Evolutionary conservation across 495 filamentous ascomycete genomes (phyloP), one percentile per base, ranked within the genome.

Genomic region (Penicillium daleae): DNA sequence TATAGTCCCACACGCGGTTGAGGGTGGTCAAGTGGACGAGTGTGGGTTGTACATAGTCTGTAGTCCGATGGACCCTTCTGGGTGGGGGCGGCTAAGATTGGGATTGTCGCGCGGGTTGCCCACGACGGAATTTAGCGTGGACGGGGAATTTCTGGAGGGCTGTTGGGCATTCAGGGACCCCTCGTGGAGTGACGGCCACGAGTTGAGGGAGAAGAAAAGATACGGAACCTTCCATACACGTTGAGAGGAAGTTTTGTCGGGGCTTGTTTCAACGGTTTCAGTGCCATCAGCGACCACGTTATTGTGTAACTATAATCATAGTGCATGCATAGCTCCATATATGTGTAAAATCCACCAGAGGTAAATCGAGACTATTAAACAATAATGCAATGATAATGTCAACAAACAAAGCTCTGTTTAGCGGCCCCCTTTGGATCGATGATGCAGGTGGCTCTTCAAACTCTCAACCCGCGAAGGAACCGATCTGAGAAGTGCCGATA

Each of bases 381-480:
- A 46, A 32, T 60, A 19, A 21, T 44, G 17, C 21, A 44, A 44
- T 21, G 19, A 44, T 44, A 15, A 51, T 52, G 49, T 52, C 24
- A 52, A 54, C 29, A 26, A 32, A 52, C 24, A 24, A 51, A 57
- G 32, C 2, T 53, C 32, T 58, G 29, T 31, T 51, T 51, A 13
- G 2, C n/a, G n/a, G 6, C 46, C n/a, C n/a, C n/a, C n/a, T n/a
- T 21, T 19, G 31, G 4, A 50, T 29, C 33, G 35, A 56, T 55
- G 61, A 63, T 63, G 61, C 61, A 59, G 37, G 56, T 63, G 61
- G 56, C 61, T 54, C 35, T 19, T 10, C 22, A 9, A 49, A n/a
- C 9, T 49, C n/a, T 37, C 6, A 42, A 33, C 32, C 35, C 35
- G 15, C 27, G 27, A 26, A 8, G 15, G 15, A n/a, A 57, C 46